Conservation (phyloP, 75 land plant genomes). For the Larix kaempferi region DNA sequence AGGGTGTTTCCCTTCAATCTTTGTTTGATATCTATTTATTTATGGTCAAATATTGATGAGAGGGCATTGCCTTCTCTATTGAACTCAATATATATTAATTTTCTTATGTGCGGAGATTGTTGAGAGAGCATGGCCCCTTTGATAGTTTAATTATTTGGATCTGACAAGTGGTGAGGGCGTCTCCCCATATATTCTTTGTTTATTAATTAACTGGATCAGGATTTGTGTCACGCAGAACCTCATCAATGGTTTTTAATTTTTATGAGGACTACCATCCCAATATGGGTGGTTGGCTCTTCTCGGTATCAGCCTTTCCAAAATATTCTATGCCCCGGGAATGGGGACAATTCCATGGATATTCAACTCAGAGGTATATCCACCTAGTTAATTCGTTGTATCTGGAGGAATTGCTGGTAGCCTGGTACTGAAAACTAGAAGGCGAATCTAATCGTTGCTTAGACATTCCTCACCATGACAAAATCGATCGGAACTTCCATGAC, state of each 20-base stretch:
- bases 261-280: slow-evolving; percentile 69
- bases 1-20: too few species aligned
- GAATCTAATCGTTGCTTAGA: slow-evolving; percentile 68
- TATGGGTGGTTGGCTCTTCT: slow-evolving; percentile 69
- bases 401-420: slow-evolving; percentile 84
- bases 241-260: slow-evolving; percentile 54
- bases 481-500: slow-evolving; percentile 66
- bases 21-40: too few species aligned
- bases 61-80: too few species aligned
- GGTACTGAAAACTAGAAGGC: slow-evolving; percentile 75
- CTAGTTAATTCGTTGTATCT: slow-evolving; percentile 64
- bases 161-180: too few species aligned
- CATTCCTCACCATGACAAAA: slow-evolving; percentile 68
- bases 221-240: slow-evolving; percentile 25
- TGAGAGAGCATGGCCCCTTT: too few species aligned
- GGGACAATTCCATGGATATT: slow-evolving; percentile 87
- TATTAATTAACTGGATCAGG: too few species aligned
- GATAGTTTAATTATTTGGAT: too few species aligned
- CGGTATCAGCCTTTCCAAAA: slow-evolving; percentile 54
- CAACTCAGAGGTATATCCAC: slow-evolving; percentile 87
- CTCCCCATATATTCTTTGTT: too few species aligned
- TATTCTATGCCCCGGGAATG: slow-evolving; percentile 65
- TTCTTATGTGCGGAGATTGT: too few species aligned
- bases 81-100: too few species aligned
- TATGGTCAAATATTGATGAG: too few species aligned